Evolutionary conservation across 2,329 filamentous ascomycete species (phyloP).

Genomic region (Phialophora chinensis): DNA sequence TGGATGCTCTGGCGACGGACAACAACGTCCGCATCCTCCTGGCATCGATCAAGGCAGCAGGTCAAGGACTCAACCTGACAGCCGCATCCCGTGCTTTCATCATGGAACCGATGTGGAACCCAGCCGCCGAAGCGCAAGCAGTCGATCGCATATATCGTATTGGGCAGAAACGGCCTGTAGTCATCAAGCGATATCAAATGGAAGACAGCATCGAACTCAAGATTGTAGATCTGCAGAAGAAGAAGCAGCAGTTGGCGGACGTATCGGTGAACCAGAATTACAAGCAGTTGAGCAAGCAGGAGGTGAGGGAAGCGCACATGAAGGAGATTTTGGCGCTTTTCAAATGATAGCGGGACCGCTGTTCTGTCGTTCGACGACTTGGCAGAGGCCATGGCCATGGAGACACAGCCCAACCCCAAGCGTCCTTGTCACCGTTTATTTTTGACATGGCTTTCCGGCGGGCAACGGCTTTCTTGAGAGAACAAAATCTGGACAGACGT

Average conservation of each 20-base stretch:
- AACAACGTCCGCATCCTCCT: constrained; percentile 76
- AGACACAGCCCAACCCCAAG: not conserved
- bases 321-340: constrained; percentile 41
- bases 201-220: constrained; percentile 88
- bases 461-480: not conserved
- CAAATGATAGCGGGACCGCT: constrained; percentile 25
- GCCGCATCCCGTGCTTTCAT: constrained; percentile 86
- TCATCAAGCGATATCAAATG: constrained; percentile 91
- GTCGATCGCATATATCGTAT: constrained; percentile 91
- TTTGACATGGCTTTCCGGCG: not conserved
- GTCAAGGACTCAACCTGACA: constrained; percentile 88
- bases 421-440: not conserved
- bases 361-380: not conserved
- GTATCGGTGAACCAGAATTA: constrained; percentile 74
- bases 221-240: constrained; percentile 85
- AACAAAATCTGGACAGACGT: not conserved
- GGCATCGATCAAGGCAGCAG: constrained; percentile 90
- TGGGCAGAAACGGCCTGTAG: constrained; percentile 86
- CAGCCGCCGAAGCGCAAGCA: constrained; percentile 90
- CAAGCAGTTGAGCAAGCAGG: constrained; percentile 40
- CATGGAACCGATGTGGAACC: constrained; percentile 99
- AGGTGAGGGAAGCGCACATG: constrained; percentile 37
- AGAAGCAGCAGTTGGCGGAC: constrained; percentile 90
- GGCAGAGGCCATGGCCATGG: not conserved
- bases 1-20: constrained; percentile 79